Conservation (phyloP, 1,139 yeast genomes). For the Pichia sp. region DNA sequence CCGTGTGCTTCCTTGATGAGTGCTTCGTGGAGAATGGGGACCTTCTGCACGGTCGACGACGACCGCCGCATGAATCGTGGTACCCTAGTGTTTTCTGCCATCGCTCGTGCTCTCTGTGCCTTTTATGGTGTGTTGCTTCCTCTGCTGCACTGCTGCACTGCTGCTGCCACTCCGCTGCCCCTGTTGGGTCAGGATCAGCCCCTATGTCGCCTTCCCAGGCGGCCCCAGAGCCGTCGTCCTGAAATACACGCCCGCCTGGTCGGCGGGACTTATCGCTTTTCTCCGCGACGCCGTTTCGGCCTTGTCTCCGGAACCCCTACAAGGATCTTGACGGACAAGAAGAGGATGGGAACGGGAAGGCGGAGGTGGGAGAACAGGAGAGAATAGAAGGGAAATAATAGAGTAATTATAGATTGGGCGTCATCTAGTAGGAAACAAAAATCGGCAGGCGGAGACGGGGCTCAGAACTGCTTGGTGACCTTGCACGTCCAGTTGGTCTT, state of each 20-base stretch:
- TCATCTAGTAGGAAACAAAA: not conserved
- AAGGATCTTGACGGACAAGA: not conserved
- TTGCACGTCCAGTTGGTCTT: constrained; percentile 72
- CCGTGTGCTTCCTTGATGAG: constrained; percentile 6
- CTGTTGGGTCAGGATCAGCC: not conserved
- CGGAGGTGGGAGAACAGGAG: no score
- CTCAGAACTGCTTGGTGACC: constrained; percentile 30
- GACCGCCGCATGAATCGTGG: constrained; percentile 9
- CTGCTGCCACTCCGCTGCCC: not conserved
- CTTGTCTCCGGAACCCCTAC: not conserved
- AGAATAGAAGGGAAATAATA: not conserved
- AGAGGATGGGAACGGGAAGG: not conserved
- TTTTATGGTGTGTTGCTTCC: not conserved
- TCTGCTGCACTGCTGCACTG: not conserved
- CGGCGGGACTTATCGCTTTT: not conserved
- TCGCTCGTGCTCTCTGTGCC: not conserved
- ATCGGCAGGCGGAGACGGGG: not conserved
- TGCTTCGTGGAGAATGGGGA: constrained; percentile 19
- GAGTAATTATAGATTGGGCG: not conserved
- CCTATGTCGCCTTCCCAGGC: not conserved
- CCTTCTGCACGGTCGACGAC: constrained; percentile 12
- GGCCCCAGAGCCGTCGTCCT: not conserved
- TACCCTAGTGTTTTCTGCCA: constrained; percentile 1
- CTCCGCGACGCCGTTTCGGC: not conserved
- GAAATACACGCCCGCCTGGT: no score